Base-by-base conservation (phyloP, 768 basidiomycete species). In the Auricularia sp. region DNA sequence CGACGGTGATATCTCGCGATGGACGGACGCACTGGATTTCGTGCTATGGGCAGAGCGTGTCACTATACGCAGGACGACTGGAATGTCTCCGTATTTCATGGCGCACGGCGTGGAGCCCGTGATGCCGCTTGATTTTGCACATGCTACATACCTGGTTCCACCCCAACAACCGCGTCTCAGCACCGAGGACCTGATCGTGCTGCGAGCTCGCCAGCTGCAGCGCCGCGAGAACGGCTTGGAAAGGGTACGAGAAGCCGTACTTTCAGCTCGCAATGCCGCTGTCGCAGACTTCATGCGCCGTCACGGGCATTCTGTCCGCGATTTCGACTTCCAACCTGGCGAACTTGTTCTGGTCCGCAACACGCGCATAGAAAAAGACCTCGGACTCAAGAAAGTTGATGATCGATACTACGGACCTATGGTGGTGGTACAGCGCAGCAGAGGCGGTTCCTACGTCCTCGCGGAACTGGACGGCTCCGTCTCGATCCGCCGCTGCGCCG, bases 341-440 rank as follows among this genome's bases (percentile, higher is more conserved):
- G 68, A 69, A 0, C 66, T 80, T 0, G 76, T 78, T 0, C 68
- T 82, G 0, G 69, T 79, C 0, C 62, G 72, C 3, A 79, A 81
- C 62, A 73, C 74, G 0, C 43, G 64, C 0, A 64, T 76, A 1
- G 74, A 78, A 33, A 74, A 69, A 33, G 67, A 72, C 0, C 65
- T 76, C 0, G 47, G 47, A 10, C 69, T 68, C 21, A 56, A 67
- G 1, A 79, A 78, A 61, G 72, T 72, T 1, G 70, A 68, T 3
- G 68, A 70, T 36, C 35, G 74, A 3, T 80, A 78, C 64, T 56
- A 76, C 16, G 79, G 78, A 29, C 78, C 78, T 0, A 74, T 80
- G 0, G 54, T 78, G 2, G 36, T 65, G 10, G 66, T 67, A 7
- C 75, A 72, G 6, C 56, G 36, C 12, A 62, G 62, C n/a, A 64